phyloP scores from a whole-genome alignment of 2,329 filamentous ascomycete species.

The Aspergillus floridensis region DNA sequence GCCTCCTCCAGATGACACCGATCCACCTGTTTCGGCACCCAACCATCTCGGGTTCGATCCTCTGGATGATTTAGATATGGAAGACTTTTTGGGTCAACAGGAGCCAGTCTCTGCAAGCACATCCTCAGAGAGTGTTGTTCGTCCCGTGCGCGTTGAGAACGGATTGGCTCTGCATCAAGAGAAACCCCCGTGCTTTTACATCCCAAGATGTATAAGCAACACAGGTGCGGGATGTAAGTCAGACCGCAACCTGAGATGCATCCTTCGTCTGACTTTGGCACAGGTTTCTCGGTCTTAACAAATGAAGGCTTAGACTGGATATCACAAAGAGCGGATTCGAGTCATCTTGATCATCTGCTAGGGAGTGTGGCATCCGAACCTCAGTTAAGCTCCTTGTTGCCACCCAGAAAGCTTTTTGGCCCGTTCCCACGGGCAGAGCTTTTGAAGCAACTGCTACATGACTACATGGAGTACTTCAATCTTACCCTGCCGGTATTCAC shows the following conservation, averaged over 20 bases:
- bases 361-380: not conserved
- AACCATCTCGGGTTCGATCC: not conserved
- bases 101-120: not conserved
- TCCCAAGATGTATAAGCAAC: slow-evolving; percentile 15
- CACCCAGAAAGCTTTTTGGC: slow-evolving; percentile 10
- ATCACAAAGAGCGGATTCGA: slow-evolving; percentile 8
- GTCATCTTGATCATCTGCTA: not conserved
- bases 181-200: slow-evolving; percentile 2
- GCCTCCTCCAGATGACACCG: not conserved
- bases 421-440: not conserved
- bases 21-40: not conserved
- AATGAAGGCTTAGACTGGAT: slow-evolving; percentile 17
- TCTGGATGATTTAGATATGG: not conserved
- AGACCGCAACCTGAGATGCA: not conserved
- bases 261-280: not conserved
- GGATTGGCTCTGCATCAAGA: not conserved
- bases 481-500: slow-evolving; percentile 13
- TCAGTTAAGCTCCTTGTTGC: slow-evolving; percentile 11
- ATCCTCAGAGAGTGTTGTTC: not conserved
- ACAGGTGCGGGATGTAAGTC: slow-evolving; percentile 9
- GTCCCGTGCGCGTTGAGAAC: not conserved
- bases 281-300: slow-evolving; percentile 13
- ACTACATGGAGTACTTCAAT: slow-evolving; percentile 16
- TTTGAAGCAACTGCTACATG: slow-evolving; percentile 3
- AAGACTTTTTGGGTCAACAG: not conserved